Evolutionary conservation across 2,329 filamentous ascomycete species (phyloP), one percentile per base, ranked within the genome.

Genomic region (Aspergillus aculeatus): DNA sequence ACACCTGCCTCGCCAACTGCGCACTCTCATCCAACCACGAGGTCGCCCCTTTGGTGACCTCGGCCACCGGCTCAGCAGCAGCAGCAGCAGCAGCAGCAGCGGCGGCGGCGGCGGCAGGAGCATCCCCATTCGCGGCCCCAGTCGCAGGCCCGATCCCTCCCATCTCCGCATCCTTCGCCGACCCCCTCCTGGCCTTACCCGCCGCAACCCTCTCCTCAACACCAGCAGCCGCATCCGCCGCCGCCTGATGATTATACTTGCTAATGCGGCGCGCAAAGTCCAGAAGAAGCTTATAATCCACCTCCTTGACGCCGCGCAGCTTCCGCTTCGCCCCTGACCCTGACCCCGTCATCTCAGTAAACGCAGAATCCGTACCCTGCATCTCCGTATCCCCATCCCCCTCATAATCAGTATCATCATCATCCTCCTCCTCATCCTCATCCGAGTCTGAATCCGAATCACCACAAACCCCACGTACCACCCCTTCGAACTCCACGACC

Each of bases 251-350:
- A 56, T 81, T 80, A 60, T 80, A 80, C 65, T 78, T 79, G 69
- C 78, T 80, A 50, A 81, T 80, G 21, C 78, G 69, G 5, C 78
- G 73, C 4, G 79, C 78, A 54, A 81, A 81, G 31, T 78, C 73
- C 14, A 81, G 68, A 0, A 81, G 70, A 2, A 79, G 64, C 38
- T 71, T 71, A 61, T 80, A 81, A 47, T 80, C 78, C 9, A 81
- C 72, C 50, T 78, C 75, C 21, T 72, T 72, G 14, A 61, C 68
- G n/a, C 32, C 67, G n/a, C 62, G 66, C 2, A 64, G 38, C 16
- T 44, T 19, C 38, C 5, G 4, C 16, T 23, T 44, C 50, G 11
- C 51, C 59, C 5, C 16, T 26, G n/a, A 7, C 59, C 5, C 16
- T 26, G n/a, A 7, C 26, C 7, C 9, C 26, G 7, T 29, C 26